Evolutionary conservation across 2,329 filamentous ascomycete genomes (phyloP), one percentile per base, ranked within the genome.

Genomic region (Penicillium italicum): DNA sequence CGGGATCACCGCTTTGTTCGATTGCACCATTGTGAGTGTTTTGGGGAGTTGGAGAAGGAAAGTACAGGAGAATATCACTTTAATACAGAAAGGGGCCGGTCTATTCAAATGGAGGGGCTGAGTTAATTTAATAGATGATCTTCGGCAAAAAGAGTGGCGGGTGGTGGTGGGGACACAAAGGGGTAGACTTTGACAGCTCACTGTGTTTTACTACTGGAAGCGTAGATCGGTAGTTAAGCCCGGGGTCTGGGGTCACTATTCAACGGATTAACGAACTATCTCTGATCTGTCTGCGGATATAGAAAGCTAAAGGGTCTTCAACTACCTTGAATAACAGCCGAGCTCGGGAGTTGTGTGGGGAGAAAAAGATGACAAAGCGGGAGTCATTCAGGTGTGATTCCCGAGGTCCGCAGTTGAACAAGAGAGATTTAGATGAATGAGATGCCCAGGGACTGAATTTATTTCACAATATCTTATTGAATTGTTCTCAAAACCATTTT

Each of bases 1-100:
- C 30, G 76, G 76, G 31, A 76, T 58, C 56, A 63, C 57, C 38
- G 56, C 55, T 22, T 58, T 56, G 20, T 22, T 57, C 41, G 45
- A 60, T 33, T 59, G 34, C 11, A 50, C 46, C 61, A 66, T 64
- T 38, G 33, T 54, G 52, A 28, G 41, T 26, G 18, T 12, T 11
- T 18, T 11, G 2, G n/a, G 22, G 26, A 26, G n/a, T 24, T 10
- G 24, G 36, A 22, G 16, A 38, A 40, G 26, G 4, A 20, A 9
- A 47, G 33, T 8, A 43, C 12, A 16, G 20, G 16, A 43, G 28
- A 22, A 22, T 47, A 18, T 20, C 31, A 18, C 31, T n/a, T 37
- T 18, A 26, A 48, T 22, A 37, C 22, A 11, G 8, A 37, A 26
- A 28, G 9, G 37, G 37, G 24, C 14, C 1, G 7, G 37, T 20